Conservation (phyloP, 441 rosid genomes). For the Adansonia madagascariensis region DNA sequence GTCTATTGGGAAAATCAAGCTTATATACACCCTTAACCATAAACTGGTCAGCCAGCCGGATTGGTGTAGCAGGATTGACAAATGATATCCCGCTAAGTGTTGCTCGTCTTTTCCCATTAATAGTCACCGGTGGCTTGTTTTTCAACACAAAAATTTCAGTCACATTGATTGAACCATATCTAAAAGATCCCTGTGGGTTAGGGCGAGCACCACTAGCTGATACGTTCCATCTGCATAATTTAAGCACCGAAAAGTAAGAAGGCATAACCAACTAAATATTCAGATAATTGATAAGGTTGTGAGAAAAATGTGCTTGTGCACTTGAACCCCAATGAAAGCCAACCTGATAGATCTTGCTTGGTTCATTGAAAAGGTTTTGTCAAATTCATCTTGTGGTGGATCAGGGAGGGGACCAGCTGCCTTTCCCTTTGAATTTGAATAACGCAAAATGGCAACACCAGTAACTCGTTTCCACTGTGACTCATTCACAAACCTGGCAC, state of each 20-base stretch:
- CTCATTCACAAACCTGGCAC: conserved; percentile 89
- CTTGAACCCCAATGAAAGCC: conserved; percentile 23
- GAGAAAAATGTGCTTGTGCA: background rate
- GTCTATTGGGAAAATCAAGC: conserved; percentile 83
- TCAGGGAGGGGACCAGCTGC: conserved; percentile 83
- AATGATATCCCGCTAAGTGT: conserved; percentile 84
- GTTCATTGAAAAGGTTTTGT: conserved; percentile 92
- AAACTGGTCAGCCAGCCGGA: conserved; percentile 77
- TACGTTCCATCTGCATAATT: conserved; percentile 67
- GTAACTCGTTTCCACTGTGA: conserved; percentile 85
- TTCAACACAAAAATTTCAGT: conserved; percentile 73
- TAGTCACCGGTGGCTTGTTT: conserved; percentile 64
- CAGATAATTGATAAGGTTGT: no score
- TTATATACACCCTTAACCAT: conserved; percentile 77
- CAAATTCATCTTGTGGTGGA: conserved; percentile 74
- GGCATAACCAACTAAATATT: conserved; percentile 2
- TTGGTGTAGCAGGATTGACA: conserved; percentile 74
- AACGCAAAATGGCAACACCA: conserved; percentile 87
- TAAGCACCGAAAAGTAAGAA: conserved; percentile 23
- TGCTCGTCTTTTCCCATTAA: conserved; percentile 63
- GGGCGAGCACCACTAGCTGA: conserved; percentile 97
- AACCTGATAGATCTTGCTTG: conserved; percentile 98
- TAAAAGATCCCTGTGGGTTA: conserved; percentile 93
- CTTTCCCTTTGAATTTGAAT: conserved; percentile 88
- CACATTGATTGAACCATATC: conserved; percentile 88